phyloP scores from a whole-genome alignment of 179 eudicot genomes.

The Spergularia azorica region DNA sequence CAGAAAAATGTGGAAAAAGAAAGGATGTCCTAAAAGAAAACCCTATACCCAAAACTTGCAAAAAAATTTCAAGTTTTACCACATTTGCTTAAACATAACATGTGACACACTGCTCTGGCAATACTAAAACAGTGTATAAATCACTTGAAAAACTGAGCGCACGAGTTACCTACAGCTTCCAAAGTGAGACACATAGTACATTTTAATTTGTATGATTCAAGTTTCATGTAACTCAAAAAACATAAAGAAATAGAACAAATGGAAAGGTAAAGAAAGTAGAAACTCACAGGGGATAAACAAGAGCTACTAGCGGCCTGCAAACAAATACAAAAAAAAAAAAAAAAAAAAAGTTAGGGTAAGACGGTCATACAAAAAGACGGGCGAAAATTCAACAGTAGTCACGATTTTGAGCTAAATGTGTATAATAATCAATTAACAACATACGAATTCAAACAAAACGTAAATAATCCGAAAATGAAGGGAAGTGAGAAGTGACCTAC shows the following conservation, averaged over 20 bases:
- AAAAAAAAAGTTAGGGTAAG: not conserved
- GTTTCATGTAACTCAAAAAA: not conserved
- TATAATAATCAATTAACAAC: too few relatives aligned
- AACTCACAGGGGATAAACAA: constrained; percentile 79
- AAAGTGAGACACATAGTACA: too few relatives aligned
- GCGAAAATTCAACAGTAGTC: too few relatives aligned
- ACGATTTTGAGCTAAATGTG: not conserved
- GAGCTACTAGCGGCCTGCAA: constrained; percentile 76
- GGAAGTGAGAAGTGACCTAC: constrained; percentile 17
- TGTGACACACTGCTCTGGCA: constrained; percentile 2
- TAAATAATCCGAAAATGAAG: not conserved
- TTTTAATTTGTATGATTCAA: too few relatives aligned
- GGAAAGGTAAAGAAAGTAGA: not conserved
- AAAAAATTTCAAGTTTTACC: too few relatives aligned
- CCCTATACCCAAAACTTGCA: too few relatives aligned
- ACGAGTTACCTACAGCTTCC: too few relatives aligned
- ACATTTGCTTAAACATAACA: not conserved
- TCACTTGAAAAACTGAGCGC: too few relatives aligned
- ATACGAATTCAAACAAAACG: too few relatives aligned
- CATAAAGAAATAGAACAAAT: not conserved
- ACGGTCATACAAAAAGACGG: too few relatives aligned
- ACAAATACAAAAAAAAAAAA: not conserved
- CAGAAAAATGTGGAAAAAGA: too few relatives aligned
- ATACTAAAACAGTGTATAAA: constrained; percentile 1
- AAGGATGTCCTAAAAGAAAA: too few relatives aligned